A percentile compares a stretch with the other conserved stretches of the same genome.
Conservation (phyloP, 495 filamentous ascomycete genomes). For the Penicillium samsonianum region DNA sequence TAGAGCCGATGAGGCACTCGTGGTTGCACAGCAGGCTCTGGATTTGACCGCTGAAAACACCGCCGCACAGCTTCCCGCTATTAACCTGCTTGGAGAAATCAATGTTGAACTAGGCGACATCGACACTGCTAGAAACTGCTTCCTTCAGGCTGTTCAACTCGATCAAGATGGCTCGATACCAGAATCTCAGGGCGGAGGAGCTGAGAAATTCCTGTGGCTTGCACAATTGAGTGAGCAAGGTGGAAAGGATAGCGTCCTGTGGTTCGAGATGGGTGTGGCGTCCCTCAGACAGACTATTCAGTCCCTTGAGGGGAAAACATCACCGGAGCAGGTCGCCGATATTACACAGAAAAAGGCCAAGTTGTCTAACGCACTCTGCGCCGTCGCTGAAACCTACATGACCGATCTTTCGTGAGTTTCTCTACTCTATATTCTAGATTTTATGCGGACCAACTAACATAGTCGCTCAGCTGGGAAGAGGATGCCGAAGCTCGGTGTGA, state of each 20-base stretch:
- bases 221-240: slow-evolving; percentile 90
- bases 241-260: slow-evolving; percentile 76
- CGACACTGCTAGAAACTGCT: slow-evolving; percentile 66
- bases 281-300: slow-evolving; percentile 68
- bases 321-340: slow-evolving; percentile 41
- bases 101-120: slow-evolving; percentile 81
- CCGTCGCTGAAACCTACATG: slow-evolving; percentile 95
- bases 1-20: slow-evolving; percentile 68
- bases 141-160: slow-evolving; percentile 65
- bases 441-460: slow-evolving; percentile 6
- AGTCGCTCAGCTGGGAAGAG: slow-evolving; percentile 68
- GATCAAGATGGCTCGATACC: slow-evolving; percentile 69
- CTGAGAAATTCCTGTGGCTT: slow-evolving; percentile 94
- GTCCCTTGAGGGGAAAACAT: slow-evolving; percentile 42
- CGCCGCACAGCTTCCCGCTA: slow-evolving; percentile 56
- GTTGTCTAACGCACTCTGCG: slow-evolving; percentile 83
- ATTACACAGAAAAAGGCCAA: slow-evolving; percentile 72
- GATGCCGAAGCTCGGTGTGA: slow-evolving; percentile 88
- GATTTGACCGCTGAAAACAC: slow-evolving; percentile 44
- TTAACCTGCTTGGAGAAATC: slow-evolving; percentile 82
- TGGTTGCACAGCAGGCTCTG: slow-evolving; percentile 62
- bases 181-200: slow-evolving; percentile 69
- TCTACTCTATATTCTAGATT: neutral
- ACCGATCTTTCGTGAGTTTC: slow-evolving; percentile 73
- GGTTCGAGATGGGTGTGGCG: slow-evolving; percentile 81